phyloP scores from a whole-genome alignment of 768 basidiomycete genomes.

The Daedalea quercina region DNA sequence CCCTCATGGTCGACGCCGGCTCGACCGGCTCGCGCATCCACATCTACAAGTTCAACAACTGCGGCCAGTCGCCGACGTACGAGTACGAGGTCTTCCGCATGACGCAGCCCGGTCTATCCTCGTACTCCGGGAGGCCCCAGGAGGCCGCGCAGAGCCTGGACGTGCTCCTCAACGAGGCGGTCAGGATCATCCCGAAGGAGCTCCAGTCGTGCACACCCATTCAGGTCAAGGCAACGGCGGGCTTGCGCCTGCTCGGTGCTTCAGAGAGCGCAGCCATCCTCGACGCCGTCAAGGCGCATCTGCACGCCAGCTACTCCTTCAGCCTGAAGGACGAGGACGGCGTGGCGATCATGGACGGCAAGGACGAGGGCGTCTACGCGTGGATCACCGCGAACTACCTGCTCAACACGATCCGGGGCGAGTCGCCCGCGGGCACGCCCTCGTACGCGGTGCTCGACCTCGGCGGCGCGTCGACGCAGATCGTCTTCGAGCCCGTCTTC shows the following conservation, averaged over 20 bases:
- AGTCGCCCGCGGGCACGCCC: slow-evolving; percentile 34
- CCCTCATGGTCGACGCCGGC: slow-evolving; percentile 96
- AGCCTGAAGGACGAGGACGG: slow-evolving; percentile 48
- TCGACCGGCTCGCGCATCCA: slow-evolving; percentile 97
- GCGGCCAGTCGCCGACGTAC: slow-evolving; percentile 63
- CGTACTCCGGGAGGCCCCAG: slow-evolving; percentile 47
- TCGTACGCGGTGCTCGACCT: slow-evolving; percentile 92
- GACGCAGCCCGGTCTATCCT: slow-evolving; percentile 74
- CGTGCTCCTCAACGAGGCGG: slow-evolving; percentile 72
- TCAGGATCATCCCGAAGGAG: slow-evolving; percentile 63
- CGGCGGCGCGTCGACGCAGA: slow-evolving; percentile 96
- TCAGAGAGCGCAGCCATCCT: slow-evolving; percentile 65
- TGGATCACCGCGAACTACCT: slow-evolving; percentile 99
- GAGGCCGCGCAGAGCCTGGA: slow-evolving; percentile 79
- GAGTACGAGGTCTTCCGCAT: slow-evolving; percentile 93
- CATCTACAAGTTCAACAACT: slow-evolving; percentile 97
- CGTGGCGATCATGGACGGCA: slow-evolving; percentile 90
- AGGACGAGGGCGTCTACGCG: slow-evolving; percentile 96
- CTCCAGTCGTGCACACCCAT: slow-evolving; percentile 75
- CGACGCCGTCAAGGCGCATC: slow-evolving; percentile 55
- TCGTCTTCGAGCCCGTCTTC: slow-evolving; percentile 87
- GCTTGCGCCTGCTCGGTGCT: slow-evolving; percentile 65
- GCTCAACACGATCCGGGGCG: slow-evolving; percentile 61
- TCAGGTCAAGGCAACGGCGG: slow-evolving; percentile 91
- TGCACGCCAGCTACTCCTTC: slow-evolving; percentile 66